Conservation (phyloP, 1,139 yeast genomes). For the Pichia cactophila region DNA sequence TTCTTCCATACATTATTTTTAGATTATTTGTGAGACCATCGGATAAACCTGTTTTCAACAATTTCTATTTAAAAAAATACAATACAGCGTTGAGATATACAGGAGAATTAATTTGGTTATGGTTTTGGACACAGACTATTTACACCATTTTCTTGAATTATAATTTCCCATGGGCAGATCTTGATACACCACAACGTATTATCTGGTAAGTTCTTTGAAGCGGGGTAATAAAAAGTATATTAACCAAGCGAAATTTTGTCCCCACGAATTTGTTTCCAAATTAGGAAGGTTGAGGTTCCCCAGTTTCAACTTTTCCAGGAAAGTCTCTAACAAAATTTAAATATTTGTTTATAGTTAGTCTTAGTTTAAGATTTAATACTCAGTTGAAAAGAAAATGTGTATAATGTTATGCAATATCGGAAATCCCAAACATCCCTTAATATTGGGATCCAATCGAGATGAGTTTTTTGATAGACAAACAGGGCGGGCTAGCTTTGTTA, state of each 20-base stretch:
- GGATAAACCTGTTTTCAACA: slow-evolving; percentile 28
- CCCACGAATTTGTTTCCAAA: background rate
- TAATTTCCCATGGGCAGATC: slow-evolving; percentile 64
- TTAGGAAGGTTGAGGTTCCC: too few species aligned
- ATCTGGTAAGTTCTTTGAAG: slow-evolving; percentile 56
- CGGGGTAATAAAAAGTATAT: background rate
- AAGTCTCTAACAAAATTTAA: too few species aligned
- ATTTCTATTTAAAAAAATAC: slow-evolving; percentile 21
- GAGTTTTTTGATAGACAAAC: slow-evolving; percentile 76
- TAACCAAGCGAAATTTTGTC: background rate
- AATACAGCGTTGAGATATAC: slow-evolving; percentile 32
- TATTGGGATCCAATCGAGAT: slow-evolving; percentile 77
- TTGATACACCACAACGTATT: slow-evolving; percentile 62
- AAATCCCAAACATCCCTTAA: slow-evolving; percentile 40
- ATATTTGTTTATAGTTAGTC: too few species aligned
- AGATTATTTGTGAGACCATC: slow-evolving; percentile 48
- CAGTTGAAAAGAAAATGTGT: slow-evolving; percentile 21
- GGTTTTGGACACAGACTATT: slow-evolving; percentile 45
- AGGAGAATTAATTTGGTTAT: slow-evolving; percentile 56
- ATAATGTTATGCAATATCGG: slow-evolving; percentile 22
- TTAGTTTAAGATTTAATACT: too few species aligned
- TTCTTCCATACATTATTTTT: slow-evolving; percentile 72
- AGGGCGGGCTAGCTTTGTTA: slow-evolving; percentile 46
- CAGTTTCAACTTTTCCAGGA: too few species aligned
- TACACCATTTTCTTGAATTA: slow-evolving; percentile 49